Percentiles rank a stretch among this genome's conserved stretches.
These are phyloP conservation scores for Teunomyces stri DNA, from an alignment of 805 yeast genomes.

Conservation along the genomic window DNA sequence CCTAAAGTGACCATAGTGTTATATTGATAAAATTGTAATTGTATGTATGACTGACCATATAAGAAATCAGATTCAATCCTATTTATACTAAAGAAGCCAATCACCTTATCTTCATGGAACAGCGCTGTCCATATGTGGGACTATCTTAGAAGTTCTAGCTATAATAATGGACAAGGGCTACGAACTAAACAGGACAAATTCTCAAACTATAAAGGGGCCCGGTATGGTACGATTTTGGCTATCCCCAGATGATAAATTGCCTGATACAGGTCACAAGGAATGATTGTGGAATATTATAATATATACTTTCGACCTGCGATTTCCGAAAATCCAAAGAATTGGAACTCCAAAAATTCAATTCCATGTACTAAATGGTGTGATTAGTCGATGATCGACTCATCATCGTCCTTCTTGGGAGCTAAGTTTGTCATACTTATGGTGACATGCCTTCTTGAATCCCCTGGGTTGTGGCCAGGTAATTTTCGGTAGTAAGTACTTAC, in stretches of 20 bases:
- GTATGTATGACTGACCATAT: background rate
- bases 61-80: background rate
- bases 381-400: constrained; percentile 6
- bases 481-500: constrained; percentile 16
- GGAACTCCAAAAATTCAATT: background rate
- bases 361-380: background rate
- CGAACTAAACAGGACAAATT: background rate
- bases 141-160: background rate
- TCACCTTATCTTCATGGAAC: background rate
- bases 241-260: background rate
- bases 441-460: background rate
- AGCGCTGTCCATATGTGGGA: background rate
- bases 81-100: background rate
- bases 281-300: background rate
- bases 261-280: background rate
- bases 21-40: too few species aligned
- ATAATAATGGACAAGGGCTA: background rate
- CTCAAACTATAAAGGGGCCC: background rate
- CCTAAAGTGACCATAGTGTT: constrained; percentile 53
- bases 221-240: background rate
- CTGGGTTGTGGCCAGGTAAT: constrained; percentile 6
- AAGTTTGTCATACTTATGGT: constrained; percentile 4
- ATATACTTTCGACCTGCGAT: background rate
- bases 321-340: background rate
- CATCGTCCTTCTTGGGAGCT: background rate